Base-by-base conservation (phyloP, 1,284 basidiomycete species). In the Lignosus rhinocerotis region DNA sequence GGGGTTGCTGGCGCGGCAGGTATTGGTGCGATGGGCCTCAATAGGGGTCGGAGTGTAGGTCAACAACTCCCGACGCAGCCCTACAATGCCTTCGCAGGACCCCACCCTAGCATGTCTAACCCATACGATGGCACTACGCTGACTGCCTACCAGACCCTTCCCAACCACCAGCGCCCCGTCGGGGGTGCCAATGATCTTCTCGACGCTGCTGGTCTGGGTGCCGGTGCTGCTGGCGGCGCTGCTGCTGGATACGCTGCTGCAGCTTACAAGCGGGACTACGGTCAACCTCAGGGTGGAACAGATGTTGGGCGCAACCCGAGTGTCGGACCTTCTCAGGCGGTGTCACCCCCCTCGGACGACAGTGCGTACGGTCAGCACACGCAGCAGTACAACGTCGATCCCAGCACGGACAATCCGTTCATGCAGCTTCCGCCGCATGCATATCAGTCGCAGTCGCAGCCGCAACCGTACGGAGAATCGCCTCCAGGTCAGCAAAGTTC, bases 61-160 rank as follows among this genome's bases (percentile, higher is more conserved):
- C 53, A 48, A 54, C 36, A 64, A 62, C 52, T n/a, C n/a, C 55
- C 52, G 25, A 63, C 67, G 19, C 59, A 67, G 47, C 76, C 76
- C 11, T 76, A 75, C 60, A 69, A 68, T 42, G 73, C 74, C 1
- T 74, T 75, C 54, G 70, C 72, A 1, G 65, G 63, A 41, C 69
- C 64, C 6, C 61, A 55, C 10, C 51, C 64, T 10, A 51, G 47
- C 8, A 42, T 57, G 52, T 60, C 56, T 39, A 66, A 63, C 57
- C 61, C 64, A 10, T 68, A 62, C 61, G 61, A 63, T 36, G 65
- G 67, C 39, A 25, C 25, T 25, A 2, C 2, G 25, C 36, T 54
- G 25, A 38, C 11, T 12, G 55, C 43, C 3, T 61, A 61, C 14
- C 63, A 58, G 43, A 59, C 56, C 49, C 45, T 45, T 50, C 59